These are phyloP conservation scores for Trifolium fragiferum DNA, from an alignment of 306 rosid genomes.

Conservation along the genomic window DNA sequence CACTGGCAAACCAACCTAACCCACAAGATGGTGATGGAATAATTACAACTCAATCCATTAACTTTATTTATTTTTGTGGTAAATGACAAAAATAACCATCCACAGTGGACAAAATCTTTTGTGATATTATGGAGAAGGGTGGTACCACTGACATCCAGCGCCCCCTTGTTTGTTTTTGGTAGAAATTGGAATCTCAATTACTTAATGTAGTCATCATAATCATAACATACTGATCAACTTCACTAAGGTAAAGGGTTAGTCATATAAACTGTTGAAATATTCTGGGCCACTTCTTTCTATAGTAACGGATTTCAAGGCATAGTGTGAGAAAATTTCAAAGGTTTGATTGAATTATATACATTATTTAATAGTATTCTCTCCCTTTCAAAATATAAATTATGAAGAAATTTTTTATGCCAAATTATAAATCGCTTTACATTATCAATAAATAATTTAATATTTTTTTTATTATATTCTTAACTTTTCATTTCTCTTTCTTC, in stretches of 20 bases:
- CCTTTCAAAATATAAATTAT: no score
- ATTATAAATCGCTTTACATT: no score
- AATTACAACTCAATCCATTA: slow-evolving; percentile 16
- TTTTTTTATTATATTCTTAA: no score
- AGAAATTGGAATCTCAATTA: slow-evolving; percentile 43
- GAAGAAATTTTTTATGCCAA: no score
- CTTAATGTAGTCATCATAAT: slow-evolving; percentile 42
- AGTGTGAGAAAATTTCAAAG: slow-evolving; percentile 33
- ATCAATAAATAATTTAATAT: no score
- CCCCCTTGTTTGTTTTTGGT: slow-evolving; percentile 17
- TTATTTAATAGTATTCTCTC: no score
- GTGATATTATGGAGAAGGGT: slow-evolving; percentile 20
- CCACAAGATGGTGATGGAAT: slow-evolving; percentile 34
- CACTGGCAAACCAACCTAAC: slow-evolving; percentile 33
- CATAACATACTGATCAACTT: neutral
- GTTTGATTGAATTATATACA: slow-evolving; percentile 6
- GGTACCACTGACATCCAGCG: slow-evolving; percentile 46
- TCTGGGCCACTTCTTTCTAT: slow-evolving; percentile 31
- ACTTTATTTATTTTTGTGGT: slow-evolving; percentile 19
- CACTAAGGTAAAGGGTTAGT: slow-evolving; percentile 2
- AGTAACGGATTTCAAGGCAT: slow-evolving; percentile 18
- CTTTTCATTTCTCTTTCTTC: no score
- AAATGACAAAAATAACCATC: slow-evolving; percentile 47
- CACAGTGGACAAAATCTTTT: slow-evolving; percentile 22
- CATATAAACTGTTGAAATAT: slow-evolving; percentile 18